phyloP scores from a whole-genome alignment of 129 eudicot genomes.

The Chrysanthemum makinoi region DNA sequence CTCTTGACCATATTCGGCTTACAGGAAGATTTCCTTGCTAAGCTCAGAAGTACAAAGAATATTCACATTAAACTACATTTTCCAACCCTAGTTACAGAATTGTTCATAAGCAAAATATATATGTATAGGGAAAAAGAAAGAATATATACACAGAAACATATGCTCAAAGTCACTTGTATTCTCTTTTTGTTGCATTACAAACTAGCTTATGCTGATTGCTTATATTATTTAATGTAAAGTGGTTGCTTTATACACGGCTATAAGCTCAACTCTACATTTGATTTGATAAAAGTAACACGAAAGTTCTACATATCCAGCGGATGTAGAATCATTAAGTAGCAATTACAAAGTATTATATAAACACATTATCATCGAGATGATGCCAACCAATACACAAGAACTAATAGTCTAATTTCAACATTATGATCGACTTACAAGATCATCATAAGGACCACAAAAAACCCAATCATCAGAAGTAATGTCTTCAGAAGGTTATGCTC shows the following conservation, averaged over 20 bases:
- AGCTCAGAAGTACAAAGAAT: conserved; percentile 15
- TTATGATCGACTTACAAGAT: conserved; percentile 30
- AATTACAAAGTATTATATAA: conserved; percentile 36
- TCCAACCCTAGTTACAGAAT: conserved; percentile 19
- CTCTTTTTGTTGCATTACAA: not conserved
- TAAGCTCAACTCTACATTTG: conserved; percentile 1
- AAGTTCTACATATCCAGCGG: conserved; percentile 8
- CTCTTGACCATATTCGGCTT: conserved; percentile 43
- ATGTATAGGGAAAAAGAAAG: conserved; percentile 19
- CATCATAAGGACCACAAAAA: conserved; percentile 35
- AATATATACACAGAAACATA: conserved; percentile 20
- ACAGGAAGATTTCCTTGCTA: conserved; percentile 38
- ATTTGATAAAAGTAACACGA: not conserved
- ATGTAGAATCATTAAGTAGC: conserved; percentile 13
- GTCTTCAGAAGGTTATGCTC: conserved; percentile 49
- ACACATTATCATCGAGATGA: conserved; percentile 31
- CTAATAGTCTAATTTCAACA: conserved; percentile 20
- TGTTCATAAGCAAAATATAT: conserved; percentile 21
- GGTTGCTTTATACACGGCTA: not conserved
- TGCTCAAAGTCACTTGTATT: conserved; percentile 5
- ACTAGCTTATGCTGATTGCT: not conserved
- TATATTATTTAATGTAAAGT: not conserved
- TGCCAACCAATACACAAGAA: conserved; percentile 8
- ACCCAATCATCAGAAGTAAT: conserved; percentile 42
- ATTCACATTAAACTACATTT: conserved; percentile 10